These are phyloP conservation scores for Salvia rosmarinus DNA, from an alignment of 257 asterid genomes.

Conservation along the genomic window DNA sequence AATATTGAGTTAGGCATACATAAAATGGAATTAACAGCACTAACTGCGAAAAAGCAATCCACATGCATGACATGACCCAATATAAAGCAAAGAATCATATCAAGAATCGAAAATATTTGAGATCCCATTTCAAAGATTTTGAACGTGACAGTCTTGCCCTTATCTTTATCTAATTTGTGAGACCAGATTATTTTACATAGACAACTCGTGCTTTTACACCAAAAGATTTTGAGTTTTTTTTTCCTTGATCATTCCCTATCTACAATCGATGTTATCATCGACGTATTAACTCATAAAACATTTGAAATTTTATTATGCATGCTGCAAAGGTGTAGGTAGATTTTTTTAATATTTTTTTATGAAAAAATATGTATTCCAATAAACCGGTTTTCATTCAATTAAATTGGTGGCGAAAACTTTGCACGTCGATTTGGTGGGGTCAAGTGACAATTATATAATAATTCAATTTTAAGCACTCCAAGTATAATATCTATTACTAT, in stretches of 20 bases:
- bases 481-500: neutral
- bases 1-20: neutral
- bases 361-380: too few relatives aligned
- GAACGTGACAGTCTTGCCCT: conserved; percentile 33
- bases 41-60: conserved; percentile 2
- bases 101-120: conserved; percentile 9
- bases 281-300: neutral
- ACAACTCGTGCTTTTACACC: conserved; percentile 32
- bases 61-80: conserved; percentile 34
- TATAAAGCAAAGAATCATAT: conserved; percentile 35
- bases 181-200: conserved; percentile 18
- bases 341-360: too few relatives aligned
- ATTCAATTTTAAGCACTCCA: neutral
- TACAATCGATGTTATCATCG: conserved; percentile 11
- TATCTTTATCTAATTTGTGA: conserved; percentile 26
- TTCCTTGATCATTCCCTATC: neutral
- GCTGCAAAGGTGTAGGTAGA: too few relatives aligned
- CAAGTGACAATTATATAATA: neutral
- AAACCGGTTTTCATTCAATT: too few relatives aligned
- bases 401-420: too few relatives aligned
- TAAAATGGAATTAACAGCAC: conserved; percentile 13
- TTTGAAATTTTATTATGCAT: too few relatives aligned
- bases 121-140: conserved; percentile 27
- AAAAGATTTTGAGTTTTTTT: conserved; percentile 5
- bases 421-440: too few relatives aligned